Percentiles rank a stretch among this genome's conserved stretches.
These are phyloP conservation scores for Dactylorhiza incarnata DNA, from an alignment of 106 monocot species.

Conservation along the genomic window DNA sequence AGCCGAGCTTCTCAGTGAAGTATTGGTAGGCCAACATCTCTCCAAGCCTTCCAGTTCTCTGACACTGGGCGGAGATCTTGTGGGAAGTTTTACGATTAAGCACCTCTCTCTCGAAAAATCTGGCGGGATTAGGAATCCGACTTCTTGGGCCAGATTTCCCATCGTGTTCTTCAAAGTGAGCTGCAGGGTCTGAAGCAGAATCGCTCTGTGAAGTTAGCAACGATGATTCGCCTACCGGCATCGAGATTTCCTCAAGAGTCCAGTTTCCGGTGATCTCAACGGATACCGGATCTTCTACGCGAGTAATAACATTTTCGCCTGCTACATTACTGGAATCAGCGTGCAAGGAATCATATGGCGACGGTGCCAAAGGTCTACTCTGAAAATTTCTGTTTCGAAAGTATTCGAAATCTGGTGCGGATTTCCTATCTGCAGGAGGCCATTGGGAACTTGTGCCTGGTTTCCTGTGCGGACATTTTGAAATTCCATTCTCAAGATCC, in stretches of 20 bases:
- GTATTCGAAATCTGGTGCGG: conserved; percentile 37
- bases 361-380: not conserved
- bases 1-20: conserved; percentile 44
- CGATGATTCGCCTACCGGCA: not conserved
- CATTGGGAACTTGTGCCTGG: conserved; percentile 35
- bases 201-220: not conserved
- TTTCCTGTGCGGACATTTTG: conserved; percentile 13
- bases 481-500: conserved; percentile 11
- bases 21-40: conserved; percentile 65
- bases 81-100: conserved; percentile 15
- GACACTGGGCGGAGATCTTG: conserved; percentile 7
- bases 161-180: not conserved
- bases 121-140: not conserved
- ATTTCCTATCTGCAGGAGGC: conserved; percentile 71
- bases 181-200: not conserved
- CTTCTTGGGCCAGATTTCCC: not conserved
- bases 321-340: conserved; percentile 2
- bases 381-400: conserved; percentile 14
- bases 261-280: conserved; percentile 38
- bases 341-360: conserved; percentile 1
- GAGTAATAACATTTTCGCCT: not conserved
- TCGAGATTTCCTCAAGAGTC: conserved; percentile 26
- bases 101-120: conserved; percentile 8
- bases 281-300: conserved; percentile 20
- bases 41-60: conserved; percentile 56